A percentile compares a stretch with the other conserved stretches of the same genome.
These are phyloP conservation scores for Cutaneotrichosporon sp. DNA, from an alignment of 1,284 basidiomycete genomes.

Conservation along the genomic window DNA sequence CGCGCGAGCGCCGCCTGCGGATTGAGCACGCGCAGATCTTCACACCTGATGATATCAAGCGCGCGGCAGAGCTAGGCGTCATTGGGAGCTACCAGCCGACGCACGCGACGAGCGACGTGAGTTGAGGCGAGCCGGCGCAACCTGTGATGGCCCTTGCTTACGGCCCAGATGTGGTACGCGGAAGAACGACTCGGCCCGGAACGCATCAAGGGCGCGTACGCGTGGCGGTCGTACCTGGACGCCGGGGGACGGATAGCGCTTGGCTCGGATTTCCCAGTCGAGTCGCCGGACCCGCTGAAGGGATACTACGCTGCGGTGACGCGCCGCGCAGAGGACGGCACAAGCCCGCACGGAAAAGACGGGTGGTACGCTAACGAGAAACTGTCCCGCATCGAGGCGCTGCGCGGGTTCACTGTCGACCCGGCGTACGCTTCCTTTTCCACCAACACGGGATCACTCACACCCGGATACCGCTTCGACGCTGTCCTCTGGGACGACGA, in stretches of 20 bases:
- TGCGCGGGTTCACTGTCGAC: constrained; percentile 72
- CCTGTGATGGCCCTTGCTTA: background rate
- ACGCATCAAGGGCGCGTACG: constrained; percentile 78
- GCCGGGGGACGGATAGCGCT: constrained; percentile 60
- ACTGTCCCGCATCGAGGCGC: constrained; percentile 63
- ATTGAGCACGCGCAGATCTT: constrained; percentile 92
- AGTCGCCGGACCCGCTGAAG: constrained; percentile 51
- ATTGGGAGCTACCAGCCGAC: constrained; percentile 91
- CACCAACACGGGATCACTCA: constrained; percentile 59
- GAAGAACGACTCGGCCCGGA: constrained; percentile 70
- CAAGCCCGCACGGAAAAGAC: constrained; percentile 69
- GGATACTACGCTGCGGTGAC: constrained; percentile 85
- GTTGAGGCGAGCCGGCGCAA: constrained; percentile 3
- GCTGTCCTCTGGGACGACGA: constrained; percentile 74
- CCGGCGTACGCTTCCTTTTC: constrained; percentile 75
- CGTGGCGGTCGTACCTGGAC: constrained; percentile 69
- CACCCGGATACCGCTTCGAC: constrained; percentile 72
- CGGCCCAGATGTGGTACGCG: constrained; percentile 73
- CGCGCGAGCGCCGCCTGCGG: constrained; percentile 56
- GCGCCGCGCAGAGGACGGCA: constrained; percentile 61
- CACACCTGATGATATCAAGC: constrained; percentile 60
- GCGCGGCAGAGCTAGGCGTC: constrained; percentile 69
- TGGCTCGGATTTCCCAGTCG: constrained; percentile 89
- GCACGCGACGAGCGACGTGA: constrained; percentile 57
- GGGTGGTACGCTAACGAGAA: constrained; percentile 75